Evolutionary conservation across 2,329 filamentous ascomycete species (phyloP), one percentile per base, ranked within the genome.

Genomic region (Leptosphaerulina australis): DNA sequence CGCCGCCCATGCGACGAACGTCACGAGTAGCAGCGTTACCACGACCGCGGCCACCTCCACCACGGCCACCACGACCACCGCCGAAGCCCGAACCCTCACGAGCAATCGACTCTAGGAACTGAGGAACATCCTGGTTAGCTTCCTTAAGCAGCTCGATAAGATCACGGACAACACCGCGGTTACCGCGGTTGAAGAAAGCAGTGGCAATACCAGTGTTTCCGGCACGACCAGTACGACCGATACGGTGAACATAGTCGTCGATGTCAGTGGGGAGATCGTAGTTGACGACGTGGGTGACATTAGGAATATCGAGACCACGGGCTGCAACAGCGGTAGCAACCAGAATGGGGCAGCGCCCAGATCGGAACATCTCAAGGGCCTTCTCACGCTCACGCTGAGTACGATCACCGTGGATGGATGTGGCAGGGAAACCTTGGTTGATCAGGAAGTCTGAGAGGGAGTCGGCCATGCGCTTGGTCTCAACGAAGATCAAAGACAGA

Each of bases 391-490:
- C 94, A 64, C 93, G 92, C 82, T 99, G 94, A 51, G 93, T 97
- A 67, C 94, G 91, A 76, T 99, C 94, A 75, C 94, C 94, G 79
- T 99, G 94, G 70, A 99, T 99, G 43, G 94, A 97, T 14, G 94
- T 99, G 44, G 94, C 94, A 7, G 93, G 93, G 85, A 99, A 97
- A 76, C 86, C 92, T 78, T 97, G 93, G 81, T 97, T 97, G 81
- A 97, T 95, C 54, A 99, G 81, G 83, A 97, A 99, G 74, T 99
- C 94, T 56, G 92, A 97, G 45, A 99, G 82, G 12, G 92, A 93
- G 76, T 99, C 94, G 54, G 94, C 94, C 92, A 97, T 97, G 66
- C 94, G 93, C 87, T 99, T 99, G 55, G 94, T 97, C 83, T 97
- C 94, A 58, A 99, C 94, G 78, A 99, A 99, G 73, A 99, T 97